phyloP scores from a whole-genome alignment of 495 filamentous ascomycete genomes.

The Letharia columbiana region DNA sequence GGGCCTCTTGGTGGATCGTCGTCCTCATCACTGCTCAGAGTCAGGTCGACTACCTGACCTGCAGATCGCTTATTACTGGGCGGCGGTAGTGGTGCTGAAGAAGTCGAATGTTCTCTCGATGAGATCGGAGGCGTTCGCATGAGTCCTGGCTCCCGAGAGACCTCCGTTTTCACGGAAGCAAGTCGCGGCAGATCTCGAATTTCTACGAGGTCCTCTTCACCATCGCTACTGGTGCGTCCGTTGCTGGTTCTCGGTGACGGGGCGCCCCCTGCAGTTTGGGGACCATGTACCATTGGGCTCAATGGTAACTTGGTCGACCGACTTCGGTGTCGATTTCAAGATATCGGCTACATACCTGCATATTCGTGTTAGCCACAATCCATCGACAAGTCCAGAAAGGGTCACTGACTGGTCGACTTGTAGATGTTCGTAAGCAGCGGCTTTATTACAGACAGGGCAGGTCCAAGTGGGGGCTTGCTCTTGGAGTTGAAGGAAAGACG shows the following conservation, averaged over 20 bases:
- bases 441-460: conserved; percentile 86
- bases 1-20: conserved; percentile 52
- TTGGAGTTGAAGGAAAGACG: conserved; percentile 83
- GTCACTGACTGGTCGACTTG: conserved; percentile 73
- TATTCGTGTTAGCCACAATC: not conserved
- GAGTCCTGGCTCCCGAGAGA: conserved; percentile 28
- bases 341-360: conserved; percentile 86
- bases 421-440: conserved; percentile 67
- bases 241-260: conserved; percentile 28
- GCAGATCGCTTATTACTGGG: conserved; percentile 53
- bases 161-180: conserved; percentile 41
- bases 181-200: conserved; percentile 46
- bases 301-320: conserved; percentile 76
- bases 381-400: conserved; percentile 9
- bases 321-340: conserved; percentile 55
- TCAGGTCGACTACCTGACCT: conserved; percentile 69
- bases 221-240: conserved; percentile 40
- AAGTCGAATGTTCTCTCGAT: conserved; percentile 47
- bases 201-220: conserved; percentile 63
- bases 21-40: conserved; percentile 64
- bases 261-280: conserved; percentile 33
- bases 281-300: conserved; percentile 81
- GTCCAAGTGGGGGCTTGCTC: conserved; percentile 94
- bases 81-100: conserved; percentile 31
- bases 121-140: conserved; percentile 45